Evolutionary conservation across 192 early-diverging fungal genomes (phyloP), one percentile per base, ranked within the genome.

Genomic region (Phycomyces blakesleeanus): DNA sequence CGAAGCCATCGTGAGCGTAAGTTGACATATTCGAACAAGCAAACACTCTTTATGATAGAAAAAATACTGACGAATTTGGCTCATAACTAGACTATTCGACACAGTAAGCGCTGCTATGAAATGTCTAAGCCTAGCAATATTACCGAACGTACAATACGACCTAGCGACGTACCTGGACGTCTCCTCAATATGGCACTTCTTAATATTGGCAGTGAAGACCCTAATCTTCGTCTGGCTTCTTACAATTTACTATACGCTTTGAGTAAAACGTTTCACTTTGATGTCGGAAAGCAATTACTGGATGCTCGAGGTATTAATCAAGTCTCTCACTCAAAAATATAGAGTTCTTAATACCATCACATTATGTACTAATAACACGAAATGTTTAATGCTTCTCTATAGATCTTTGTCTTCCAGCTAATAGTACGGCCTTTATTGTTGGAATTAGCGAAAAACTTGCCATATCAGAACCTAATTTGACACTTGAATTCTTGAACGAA

Each of bases 221-320:
- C 92, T 3, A 82, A 80, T 38, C 72, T 98, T 42, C 78, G 95
- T 11, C 72, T 92, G 51, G 85, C 93, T 50, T 89, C 91, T 1
- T 98, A 97, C 75, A 91, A 95, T 67, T 80, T 98, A 64, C 81
- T 97, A n/a, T 89, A 88, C 62, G 85, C 94, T 2, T 71, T 96
- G 0, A 85, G 88, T 22, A 73, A 80, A 12, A 90, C 87, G 9
- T 95, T 94, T 67, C 84, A 87, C 51, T 91, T 94, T 81, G 88
- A 92, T 55, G 85, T 94, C 26, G 89, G 88, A 0, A 88, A 89
- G 18, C 86, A 89, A 63, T 71, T 98, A 18, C 68, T 93, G 18
- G 83, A 82, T 71, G 87, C 91, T 11, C 87, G 84, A 64, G 85
- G 81, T 75, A 63, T 72, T 21, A 57, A 51, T 18, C 38, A 74